These are phyloP conservation scores for Aspergillus floridensis DNA, from an alignment of 2,329 filamentous ascomycete genomes.

Conservation along the genomic window DNA sequence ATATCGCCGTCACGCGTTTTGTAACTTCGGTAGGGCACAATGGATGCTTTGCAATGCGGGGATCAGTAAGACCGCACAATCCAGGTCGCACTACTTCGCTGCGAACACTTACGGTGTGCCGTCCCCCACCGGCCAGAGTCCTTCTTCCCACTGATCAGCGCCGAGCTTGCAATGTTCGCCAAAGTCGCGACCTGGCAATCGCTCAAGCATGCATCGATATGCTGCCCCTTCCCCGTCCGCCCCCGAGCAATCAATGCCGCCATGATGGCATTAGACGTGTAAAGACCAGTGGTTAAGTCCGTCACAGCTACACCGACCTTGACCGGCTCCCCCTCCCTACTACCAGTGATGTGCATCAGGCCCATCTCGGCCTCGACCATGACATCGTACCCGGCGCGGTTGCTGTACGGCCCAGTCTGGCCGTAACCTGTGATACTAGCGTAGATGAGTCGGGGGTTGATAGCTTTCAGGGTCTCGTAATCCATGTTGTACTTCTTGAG, in stretches of 20 bases:
- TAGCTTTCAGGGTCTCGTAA: conserved; percentile 72
- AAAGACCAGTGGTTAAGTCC: conserved; percentile 90
- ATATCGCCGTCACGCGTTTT: conserved; percentile 63
- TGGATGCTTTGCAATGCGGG: conserved; percentile 65
- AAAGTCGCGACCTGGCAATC: conserved; percentile 94
- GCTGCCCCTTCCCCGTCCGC: conserved; percentile 77
- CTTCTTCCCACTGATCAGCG: conserved; percentile 79
- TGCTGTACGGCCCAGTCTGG: conserved; percentile 85
- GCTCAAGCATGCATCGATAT: conserved; percentile 86
- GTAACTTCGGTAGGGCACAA: conserved; percentile 90
- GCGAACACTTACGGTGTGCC: conserved; percentile 68
- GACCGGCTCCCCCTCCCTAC: conserved; percentile 81
- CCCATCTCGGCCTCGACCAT: conserved; percentile 99
- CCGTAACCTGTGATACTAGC: conserved; percentile 97
- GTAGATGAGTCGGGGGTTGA: conserved; percentile 88
- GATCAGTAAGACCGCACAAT: conserved; percentile 8
- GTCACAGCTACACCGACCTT: conserved; percentile 98
- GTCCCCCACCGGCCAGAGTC: conserved; percentile 94
- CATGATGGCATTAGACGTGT: conserved; percentile 94
- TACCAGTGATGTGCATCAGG: conserved; percentile 96
- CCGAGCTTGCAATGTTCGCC: conserved; percentile 92
- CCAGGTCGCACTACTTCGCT: neutral
- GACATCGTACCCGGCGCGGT: conserved; percentile 91
- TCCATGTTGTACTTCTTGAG: conserved; percentile 90
- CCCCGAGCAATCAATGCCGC: conserved; percentile 77